phyloP scores from a whole-genome alignment of 2,329 filamentous ascomycete species.

The Aspergillus amoenus region DNA sequence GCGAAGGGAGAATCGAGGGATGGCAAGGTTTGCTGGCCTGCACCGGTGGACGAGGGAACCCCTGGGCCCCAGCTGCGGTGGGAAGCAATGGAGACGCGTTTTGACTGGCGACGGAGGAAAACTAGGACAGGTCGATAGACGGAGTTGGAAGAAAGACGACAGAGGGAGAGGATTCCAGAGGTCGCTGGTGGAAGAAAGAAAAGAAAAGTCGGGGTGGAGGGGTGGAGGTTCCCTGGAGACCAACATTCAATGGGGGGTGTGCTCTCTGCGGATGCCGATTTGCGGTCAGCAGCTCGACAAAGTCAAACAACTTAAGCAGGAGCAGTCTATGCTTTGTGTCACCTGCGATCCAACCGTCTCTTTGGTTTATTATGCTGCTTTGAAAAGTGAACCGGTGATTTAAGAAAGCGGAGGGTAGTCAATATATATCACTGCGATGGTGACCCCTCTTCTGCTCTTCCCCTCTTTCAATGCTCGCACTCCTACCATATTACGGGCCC shows the following conservation, averaged over 20 bases:
- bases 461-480: not conserved
- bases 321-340: not conserved
- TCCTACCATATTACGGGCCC: not conserved
- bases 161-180: not conserved
- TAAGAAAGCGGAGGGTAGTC: not conserved
- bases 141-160: not conserved
- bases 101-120: not conserved
- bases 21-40: conserved; percentile 20
- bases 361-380: not conserved
- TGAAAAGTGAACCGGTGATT: not conserved
- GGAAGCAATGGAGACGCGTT: conserved; percentile 14
- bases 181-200: not conserved
- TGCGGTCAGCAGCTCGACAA: not conserved
- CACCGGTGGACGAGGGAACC: conserved; percentile 26
- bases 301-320: not conserved
- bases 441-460: not conserved
- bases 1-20: conserved; percentile 16
- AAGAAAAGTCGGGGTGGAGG: not conserved
- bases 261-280: not conserved
- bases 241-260: not conserved
- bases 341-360: not conserved
- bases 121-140: not conserved
- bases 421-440: not conserved
- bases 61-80: conserved; percentile 28
- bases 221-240: not conserved